Evolutionary conservation across 495 filamentous ascomycete species (phyloP), one percentile per base, ranked within the genome.

Genomic region (Thozetella sp.): DNA sequence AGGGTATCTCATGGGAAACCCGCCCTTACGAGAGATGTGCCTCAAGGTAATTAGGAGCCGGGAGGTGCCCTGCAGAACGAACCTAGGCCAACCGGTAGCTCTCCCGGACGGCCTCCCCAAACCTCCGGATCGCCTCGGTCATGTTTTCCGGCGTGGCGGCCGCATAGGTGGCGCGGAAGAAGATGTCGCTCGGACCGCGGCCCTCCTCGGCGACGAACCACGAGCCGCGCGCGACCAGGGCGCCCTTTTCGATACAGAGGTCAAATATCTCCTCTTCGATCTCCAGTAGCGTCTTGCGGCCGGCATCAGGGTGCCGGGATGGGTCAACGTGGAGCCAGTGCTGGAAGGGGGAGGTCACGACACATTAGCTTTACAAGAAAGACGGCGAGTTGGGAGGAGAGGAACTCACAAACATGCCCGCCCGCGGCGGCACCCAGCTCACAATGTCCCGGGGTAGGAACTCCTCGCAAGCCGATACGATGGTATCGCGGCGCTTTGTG

Each of bases 361-460:
- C n/a, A n/a, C n/a, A n/a, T n/a, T n/a, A n/a, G n/a, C n/a, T n/a
- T n/a, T n/a, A n/a, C n/a, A 26, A 60, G 26, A 59, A 40, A 53
- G 22, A 37, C 57, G 53, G 59, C 23, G 19, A 19, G 34, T n/a
- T 57, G 10, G 25, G 22, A 27, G 58, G 2, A 40, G 45, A 24
- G 13, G 55, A 48, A 88, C 88, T 81, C 75, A 92, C 90, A 82
- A 99, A 99, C 95, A 99, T 99, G 68, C 95, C 95, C n/a, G 95
- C 93, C 34, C 82, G 80, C 2, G 95, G 93, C 6, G 90, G 78
- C 34, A 73, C 82, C 96, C 95, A 99, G 74, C 85, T 89, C 13
- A 91, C 90, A 46, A 99, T 76, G 51, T 91, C 88, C 23, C 69
- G 71, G 0, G 95, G 95, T 54, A 99, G 73, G 58, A 88, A 83